Evolutionary conservation across 176 grass and related monocot species (phyloP), one percentile per base, ranked within the genome.

Genomic region (Bromus sterilis): DNA sequence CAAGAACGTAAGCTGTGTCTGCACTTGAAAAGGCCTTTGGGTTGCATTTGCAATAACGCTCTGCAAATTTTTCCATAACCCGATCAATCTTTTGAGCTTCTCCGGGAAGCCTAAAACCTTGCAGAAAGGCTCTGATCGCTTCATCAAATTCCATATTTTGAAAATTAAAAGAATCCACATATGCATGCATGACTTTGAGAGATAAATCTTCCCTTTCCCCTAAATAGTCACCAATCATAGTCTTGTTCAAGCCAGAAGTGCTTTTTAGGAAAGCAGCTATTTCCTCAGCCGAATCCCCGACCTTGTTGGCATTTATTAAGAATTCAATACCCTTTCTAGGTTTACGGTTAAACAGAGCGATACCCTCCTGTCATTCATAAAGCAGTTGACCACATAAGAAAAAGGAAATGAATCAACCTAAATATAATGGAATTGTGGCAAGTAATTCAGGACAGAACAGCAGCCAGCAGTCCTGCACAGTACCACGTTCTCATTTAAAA

Each of bases 11-110:
- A 80, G 97, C 97, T 71, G 97, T 96, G 88, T 99, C 97, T 81
- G 97, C 97, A 87, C 97, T 99, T 49, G 84, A 93, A 90, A 99
- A 99, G 15, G 77, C 89, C 71, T 93, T 95, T 70, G 97, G 87
- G 78, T 99, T 99, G 78, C 97, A 99, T 91, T 96, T 99, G 73
- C 93, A 91, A 69, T 91, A 99, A 59, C 89, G 91, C 56, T 93
- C 97, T 80, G 93, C 89, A 90, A 99, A 99, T 81, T 99, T 99
- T 77, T 96, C 93, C 93, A 99, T 93, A 57, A 99, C 91, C 33
- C 97, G 73, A 80, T 99, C 97, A 42, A 99, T 99, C 80, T 99
- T 99, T 84, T 99, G 97, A 80, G 97, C 97, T 79, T 99, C 97
- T 78, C 97, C 93, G 83, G 97, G 97, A 85, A 99, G 91, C 28